A percentile compares a stretch with the other conserved stretches of the same genome.
phyloP scores from a whole-genome alignment of 192 early-diverging fungal genomes.

The Backusella parvicylindrica region DNA sequence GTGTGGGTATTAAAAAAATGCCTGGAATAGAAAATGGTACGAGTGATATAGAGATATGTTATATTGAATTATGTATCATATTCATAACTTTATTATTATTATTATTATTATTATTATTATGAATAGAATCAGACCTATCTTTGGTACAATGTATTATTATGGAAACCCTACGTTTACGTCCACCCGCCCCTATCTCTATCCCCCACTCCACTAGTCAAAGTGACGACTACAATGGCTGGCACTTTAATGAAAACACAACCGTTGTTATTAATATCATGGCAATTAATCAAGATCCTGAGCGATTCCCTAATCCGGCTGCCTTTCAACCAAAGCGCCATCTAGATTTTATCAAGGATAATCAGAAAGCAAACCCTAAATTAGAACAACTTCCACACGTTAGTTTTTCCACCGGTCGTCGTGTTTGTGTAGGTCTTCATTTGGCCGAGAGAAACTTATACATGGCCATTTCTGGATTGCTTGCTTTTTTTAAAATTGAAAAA shows the following conservation, averaged over 20 bases:
- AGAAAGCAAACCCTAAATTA: background rate
- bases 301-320: slow-evolving; percentile 41
- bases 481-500: slow-evolving; percentile 26
- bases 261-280: slow-evolving; percentile 54
- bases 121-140: slow-evolving; percentile 19
- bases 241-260: slow-evolving; percentile 48
- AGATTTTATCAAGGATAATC: slow-evolving; percentile 4
- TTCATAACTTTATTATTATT: background rate
- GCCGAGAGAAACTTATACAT: slow-evolving; percentile 34
- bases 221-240: slow-evolving; percentile 39
- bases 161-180: slow-evolving; percentile 28
- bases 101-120: background rate
- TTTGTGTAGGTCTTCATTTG: slow-evolving; percentile 36
- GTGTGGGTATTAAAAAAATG: slow-evolving; percentile 23
- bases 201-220: slow-evolving; percentile 31
- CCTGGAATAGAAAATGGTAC: slow-evolving; percentile 29
- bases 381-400: slow-evolving; percentile 28
- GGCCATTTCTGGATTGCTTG: slow-evolving; percentile 13
- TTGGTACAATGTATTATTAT: slow-evolving; percentile 36
- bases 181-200: slow-evolving; percentile 31
- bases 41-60: background rate
- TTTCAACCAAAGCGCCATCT: slow-evolving; percentile 51
- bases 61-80: background rate
- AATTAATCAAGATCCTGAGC: slow-evolving; percentile 39
- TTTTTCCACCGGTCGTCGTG: slow-evolving; percentile 34